These are phyloP conservation scores for Trichoderma asperellum DNA, from an alignment of 2,329 filamentous ascomycete species.

Conservation along the genomic window DNA sequence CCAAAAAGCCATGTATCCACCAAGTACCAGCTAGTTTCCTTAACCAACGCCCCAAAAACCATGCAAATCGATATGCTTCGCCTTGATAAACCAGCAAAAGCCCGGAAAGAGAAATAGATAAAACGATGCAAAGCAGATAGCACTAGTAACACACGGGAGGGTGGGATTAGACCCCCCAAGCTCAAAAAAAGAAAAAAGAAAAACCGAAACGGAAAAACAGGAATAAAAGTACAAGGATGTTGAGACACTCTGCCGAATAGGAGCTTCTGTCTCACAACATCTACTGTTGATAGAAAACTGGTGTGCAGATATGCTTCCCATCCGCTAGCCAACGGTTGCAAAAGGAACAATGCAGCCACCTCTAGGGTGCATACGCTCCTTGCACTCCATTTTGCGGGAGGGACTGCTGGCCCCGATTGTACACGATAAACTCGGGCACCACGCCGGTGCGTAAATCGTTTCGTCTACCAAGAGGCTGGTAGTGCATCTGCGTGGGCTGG, in stretches of 20 bases:
- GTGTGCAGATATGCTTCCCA: conserved; percentile 11
- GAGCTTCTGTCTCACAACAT: background rate
- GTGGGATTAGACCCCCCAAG: background rate
- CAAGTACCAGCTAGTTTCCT: conserved; percentile 28
- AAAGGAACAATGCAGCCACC: conserved; percentile 34
- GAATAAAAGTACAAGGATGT: conserved; percentile 21
- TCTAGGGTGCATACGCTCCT: conserved; percentile 45
- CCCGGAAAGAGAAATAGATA: background rate
- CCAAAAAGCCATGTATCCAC: conserved; percentile 12
- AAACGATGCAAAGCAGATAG: conserved; percentile 6
- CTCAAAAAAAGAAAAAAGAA: no score
- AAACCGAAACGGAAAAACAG: conserved; percentile 29
- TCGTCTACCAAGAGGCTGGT: conserved; percentile 74
- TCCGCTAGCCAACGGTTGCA: conserved; percentile 24
- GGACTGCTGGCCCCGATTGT: conserved; percentile 39
- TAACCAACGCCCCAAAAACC: conserved; percentile 39
- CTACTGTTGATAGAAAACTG: background rate
- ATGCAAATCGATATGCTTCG: conserved; percentile 38
- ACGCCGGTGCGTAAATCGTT: conserved; percentile 71
- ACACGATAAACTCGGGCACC: conserved; percentile 63
- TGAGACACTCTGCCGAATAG: conserved; percentile 3
- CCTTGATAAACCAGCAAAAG: conserved; percentile 27
- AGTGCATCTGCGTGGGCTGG: conserved; percentile 76
- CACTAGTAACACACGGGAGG: background rate
- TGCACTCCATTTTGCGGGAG: conserved; percentile 38